A percentile compares a stretch with the other conserved stretches of the same genome.
These are phyloP conservation scores for Staphylotrichum tortipilum DNA, from an alignment of 495 filamentous ascomycete species.

Conservation along the genomic window DNA sequence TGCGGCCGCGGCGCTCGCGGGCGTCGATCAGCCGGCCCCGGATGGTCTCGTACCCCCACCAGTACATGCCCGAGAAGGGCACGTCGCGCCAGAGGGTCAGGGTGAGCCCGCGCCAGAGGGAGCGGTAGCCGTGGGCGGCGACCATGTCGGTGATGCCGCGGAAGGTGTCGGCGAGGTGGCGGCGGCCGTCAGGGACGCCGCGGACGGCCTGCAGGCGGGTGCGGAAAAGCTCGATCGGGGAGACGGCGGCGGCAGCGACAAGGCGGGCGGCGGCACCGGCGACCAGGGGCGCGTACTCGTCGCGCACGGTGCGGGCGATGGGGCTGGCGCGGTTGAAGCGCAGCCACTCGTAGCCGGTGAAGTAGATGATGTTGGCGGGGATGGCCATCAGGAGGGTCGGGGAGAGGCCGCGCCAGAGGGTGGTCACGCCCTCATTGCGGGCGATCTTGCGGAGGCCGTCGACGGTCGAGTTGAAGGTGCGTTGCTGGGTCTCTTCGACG, in stretches of 20 bases:
- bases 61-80: conserved; percentile 93
- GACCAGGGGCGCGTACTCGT: conserved; percentile 67
- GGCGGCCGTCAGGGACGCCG: conserved; percentile 36
- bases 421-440: conserved; percentile 78
- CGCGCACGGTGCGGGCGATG: conserved; percentile 49
- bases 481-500: conserved; percentile 73
- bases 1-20: conserved; percentile 41
- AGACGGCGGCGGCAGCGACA: conserved; percentile 72
- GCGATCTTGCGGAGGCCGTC: conserved; percentile 93
- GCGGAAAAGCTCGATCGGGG: conserved; percentile 89
- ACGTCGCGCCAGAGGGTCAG: conserved; percentile 95
- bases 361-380: conserved; percentile 95
- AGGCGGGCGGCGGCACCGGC: conserved; percentile 72
- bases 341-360: conserved; percentile 96
- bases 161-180: conserved; percentile 63
- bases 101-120: conserved; percentile 87
- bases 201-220: conserved; percentile 82
- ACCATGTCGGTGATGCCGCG: conserved; percentile 74
- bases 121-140: conserved; percentile 58
- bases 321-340: conserved; percentile 62
- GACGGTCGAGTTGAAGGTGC: conserved; percentile 79
- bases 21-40: conserved; percentile 55
- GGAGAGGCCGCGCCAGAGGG: conserved; percentile 87
- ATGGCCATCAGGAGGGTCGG: conserved; percentile 92
- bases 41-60: conserved; percentile 90